These are phyloP conservation scores for Apiospora saccharicola DNA, from an alignment of 2,329 filamentous ascomycete species.

Conservation along the genomic window DNA sequence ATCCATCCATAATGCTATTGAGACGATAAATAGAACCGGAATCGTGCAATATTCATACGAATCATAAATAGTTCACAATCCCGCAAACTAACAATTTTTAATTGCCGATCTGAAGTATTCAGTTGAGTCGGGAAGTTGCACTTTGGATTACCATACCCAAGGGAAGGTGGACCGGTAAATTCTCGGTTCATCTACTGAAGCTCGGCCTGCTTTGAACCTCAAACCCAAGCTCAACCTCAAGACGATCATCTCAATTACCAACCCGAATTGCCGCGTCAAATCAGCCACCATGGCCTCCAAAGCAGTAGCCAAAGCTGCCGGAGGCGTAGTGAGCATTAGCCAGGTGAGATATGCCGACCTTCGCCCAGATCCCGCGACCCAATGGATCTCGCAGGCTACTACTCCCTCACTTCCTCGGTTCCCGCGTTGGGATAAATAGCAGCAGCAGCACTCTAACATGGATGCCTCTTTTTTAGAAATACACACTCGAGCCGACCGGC, in stretches of 20 bases:
- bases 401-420: too few species aligned
- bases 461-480: constrained; percentile 71
- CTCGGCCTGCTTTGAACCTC: constrained; percentile 22
- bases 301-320: constrained; percentile 62
- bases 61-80: neutral
- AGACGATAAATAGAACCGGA: too few species aligned
- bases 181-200: constrained; percentile 21
- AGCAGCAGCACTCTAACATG: neutral
- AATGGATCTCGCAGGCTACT: neutral
- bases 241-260: constrained; percentile 27
- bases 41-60: neutral
- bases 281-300: constrained; percentile 66
- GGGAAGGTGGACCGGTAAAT: constrained; percentile 24
- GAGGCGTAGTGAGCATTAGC: constrained; percentile 62
- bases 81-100: neutral
- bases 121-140: neutral
- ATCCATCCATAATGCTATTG: neutral
- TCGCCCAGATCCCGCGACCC: neutral
- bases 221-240: constrained; percentile 19
- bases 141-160: neutral
- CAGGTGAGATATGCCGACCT: constrained; percentile 56
- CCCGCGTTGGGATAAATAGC: too few species aligned
- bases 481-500: constrained; percentile 88
- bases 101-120: neutral
- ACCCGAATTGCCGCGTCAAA: constrained; percentile 34